Evolutionary conservation across 164 flowering plant genomes (phyloP), one percentile per base, ranked within the genome.

Genomic region (Kalanchoe fedtschenkoi): DNA sequence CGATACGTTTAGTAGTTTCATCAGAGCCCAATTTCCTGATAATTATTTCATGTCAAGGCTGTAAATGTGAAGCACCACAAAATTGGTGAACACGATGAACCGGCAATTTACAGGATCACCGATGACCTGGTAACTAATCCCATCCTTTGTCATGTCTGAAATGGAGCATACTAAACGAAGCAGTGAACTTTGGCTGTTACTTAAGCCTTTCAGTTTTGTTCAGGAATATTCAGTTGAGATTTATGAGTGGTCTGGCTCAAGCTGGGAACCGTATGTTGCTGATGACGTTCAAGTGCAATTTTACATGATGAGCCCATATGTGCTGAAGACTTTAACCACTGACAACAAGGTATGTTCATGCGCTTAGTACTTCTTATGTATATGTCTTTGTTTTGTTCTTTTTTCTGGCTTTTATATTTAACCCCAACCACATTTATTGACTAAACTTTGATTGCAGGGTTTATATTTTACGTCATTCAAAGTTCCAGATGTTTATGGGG

Each of bases 231-330:
- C 84, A 6, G 79, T 89, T 67, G 99, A 95, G 75, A 86, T 95
- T 46, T 87, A 76, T 75, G 97, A 95, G 72, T 95, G 97, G 97
- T 84, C 96, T 76, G 99, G 99, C 42, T 68, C 67, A 57, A 84
- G 81, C 71, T 93, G 99, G 99, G 83, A 76, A 67, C 96, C 99
- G 62, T 91, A 89, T 78, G 84, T 87, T 5, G 75, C 96, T 10
- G 71, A 89, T 72, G 99, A 91, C 72, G 96, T 91, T 60, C 97
- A 91, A 80, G 79, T 95, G 46, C 99, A 91, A 74, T 95, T 95
- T 69, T 95, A 84, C 78, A 91, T 91, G 99, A 95, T 95, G 99
- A 95, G 97, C 68, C 97, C 99, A 54, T 95, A 95, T 76, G 95
- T 91, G 43, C 67, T 95, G 83, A 91, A 91, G 72, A 87, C 76